A percentile compares a stretch with the other conserved stretches of the same genome.
Evolutionary conservation across 495 filamentous ascomycete species (phyloP).

Genomic region (Podospora australis): DNA sequence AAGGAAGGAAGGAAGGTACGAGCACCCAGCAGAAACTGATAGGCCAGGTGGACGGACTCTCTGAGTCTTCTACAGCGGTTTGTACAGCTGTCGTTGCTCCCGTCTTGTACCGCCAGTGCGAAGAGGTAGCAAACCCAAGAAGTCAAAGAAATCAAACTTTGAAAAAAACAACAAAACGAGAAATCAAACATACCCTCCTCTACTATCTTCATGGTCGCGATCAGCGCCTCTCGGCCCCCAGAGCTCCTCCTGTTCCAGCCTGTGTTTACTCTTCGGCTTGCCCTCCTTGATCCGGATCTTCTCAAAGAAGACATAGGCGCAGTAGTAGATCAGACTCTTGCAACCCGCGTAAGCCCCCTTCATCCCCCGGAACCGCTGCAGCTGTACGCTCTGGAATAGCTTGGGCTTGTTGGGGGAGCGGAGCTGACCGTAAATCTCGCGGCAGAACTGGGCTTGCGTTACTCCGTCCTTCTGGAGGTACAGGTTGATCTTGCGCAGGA

Average conservation of each 20-base stretch:
- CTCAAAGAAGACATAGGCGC: conserved; percentile 53
- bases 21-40: too few relatives aligned
- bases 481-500: conserved; percentile 48
- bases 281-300: conserved; percentile 50
- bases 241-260: conserved; percentile 47
- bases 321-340: conserved; percentile 39
- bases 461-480: conserved; percentile 42
- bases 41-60: too few relatives aligned
- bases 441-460: conserved; percentile 48
- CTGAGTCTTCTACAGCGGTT: too few relatives aligned
- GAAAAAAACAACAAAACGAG: neutral
- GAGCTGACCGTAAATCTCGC: conserved; percentile 37
- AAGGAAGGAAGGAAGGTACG: too few relatives aligned
- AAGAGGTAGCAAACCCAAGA: neutral
- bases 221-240: conserved; percentile 24
- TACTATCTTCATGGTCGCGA: conserved; percentile 7
- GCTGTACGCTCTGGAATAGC: conserved; percentile 25
- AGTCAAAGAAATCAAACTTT: neutral
- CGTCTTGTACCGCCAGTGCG: too few relatives aligned
- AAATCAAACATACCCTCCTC: neutral
- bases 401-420: conserved; percentile 8
- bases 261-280: conserved; percentile 48
- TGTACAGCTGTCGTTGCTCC: too few relatives aligned
- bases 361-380: conserved; percentile 43
- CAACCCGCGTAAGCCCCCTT: conserved; percentile 41